A percentile compares a stretch with the other conserved stretches of the same genome.
These are phyloP conservation scores for Crithidia sp. DNA, from an alignment of 208 protist genomes.

Conservation along the genomic window DNA sequence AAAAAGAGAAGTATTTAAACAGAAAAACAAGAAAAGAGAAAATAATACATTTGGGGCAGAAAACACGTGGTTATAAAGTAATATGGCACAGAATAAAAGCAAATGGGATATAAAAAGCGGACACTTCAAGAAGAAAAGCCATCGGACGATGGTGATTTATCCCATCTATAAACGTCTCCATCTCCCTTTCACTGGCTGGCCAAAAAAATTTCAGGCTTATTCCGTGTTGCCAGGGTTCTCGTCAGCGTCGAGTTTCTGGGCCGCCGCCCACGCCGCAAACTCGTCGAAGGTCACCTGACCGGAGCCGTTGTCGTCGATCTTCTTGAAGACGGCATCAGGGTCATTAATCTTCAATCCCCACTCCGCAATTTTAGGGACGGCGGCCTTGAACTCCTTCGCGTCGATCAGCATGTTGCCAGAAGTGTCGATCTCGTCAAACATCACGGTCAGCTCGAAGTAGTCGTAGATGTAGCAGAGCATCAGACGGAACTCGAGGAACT, in stretches of 20 bases:
- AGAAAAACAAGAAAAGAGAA: constrained; percentile 3
- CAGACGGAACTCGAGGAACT: constrained; percentile 81
- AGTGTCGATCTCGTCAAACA: constrained; percentile 86
- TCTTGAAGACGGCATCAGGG: constrained; percentile 65
- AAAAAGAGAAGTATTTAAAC: constrained; percentile 6
- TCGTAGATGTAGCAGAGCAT: constrained; percentile 79
- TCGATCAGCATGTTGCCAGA: constrained; percentile 73
- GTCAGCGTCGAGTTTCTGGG: constrained; percentile 50
- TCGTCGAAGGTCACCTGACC: constrained; percentile 85
- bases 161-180: background rate
- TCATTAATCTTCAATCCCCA: constrained; percentile 71
- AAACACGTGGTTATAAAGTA: background rate
- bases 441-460: constrained; percentile 73
- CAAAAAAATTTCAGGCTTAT: background rate
- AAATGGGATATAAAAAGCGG: background rate
- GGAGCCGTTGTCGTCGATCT: constrained; percentile 71
- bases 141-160: background rate
- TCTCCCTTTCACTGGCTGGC: too few relatives aligned
- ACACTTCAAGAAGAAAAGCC: background rate
- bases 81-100: background rate
- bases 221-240: constrained; percentile 51
- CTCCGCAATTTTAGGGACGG: constrained; percentile 51
- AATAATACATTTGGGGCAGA: constrained; percentile 10
- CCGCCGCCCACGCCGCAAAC: constrained; percentile 67
- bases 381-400: constrained; percentile 67